Percentiles rank a stretch among this genome's conserved stretches.
Conservation (phyloP, 768 basidiomycete species). For the Russula griseocarnosa region DNA sequence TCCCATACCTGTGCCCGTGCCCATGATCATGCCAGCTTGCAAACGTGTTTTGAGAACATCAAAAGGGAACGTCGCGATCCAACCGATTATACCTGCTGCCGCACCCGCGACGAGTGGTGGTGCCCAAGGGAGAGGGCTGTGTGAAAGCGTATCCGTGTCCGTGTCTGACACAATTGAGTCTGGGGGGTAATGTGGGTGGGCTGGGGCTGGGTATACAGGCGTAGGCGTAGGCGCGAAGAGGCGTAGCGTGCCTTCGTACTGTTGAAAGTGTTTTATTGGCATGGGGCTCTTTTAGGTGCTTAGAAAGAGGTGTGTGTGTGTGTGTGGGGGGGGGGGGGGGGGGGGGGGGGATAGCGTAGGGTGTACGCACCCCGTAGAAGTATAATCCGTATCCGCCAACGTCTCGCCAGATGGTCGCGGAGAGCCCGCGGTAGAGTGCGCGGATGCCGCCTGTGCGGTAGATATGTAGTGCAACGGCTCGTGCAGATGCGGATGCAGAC, state of each 20-base stretch:
- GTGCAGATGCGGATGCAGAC: conserved; percentile 31
- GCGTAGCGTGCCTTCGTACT: conserved; percentile 66
- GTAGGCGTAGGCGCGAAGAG: conserved; percentile 37
- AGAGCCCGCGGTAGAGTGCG: conserved; percentile 75
- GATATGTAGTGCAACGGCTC: conserved; percentile 52
- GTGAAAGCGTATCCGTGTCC: conserved; percentile 28
- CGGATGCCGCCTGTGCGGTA: conserved; percentile 51
- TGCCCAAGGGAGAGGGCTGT: conserved; percentile 40
- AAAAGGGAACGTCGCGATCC: conserved; percentile 79
- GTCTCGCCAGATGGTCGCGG: conserved; percentile 72
- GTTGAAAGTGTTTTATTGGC: conserved; percentile 1
- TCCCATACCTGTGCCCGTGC: neutral
- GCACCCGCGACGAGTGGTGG: conserved; percentile 70
- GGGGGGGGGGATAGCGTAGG: neutral
- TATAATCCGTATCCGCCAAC: conserved; percentile 76
- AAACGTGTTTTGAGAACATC: conserved; percentile 52
- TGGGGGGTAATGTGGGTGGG: neutral
- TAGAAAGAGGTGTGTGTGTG: too few relatives aligned
- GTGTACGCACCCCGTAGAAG: conserved; percentile 41
- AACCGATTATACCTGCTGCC: conserved; percentile 49
- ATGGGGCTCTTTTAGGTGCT: neutral
- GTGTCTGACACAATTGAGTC: neutral
- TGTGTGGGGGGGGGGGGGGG: too few relatives aligned
- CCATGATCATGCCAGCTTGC: conserved; percentile 46
- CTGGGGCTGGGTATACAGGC: conserved; percentile 16